Conservation (phyloP, 345 rosid species). For the Eutrema yunnanense region DNA sequence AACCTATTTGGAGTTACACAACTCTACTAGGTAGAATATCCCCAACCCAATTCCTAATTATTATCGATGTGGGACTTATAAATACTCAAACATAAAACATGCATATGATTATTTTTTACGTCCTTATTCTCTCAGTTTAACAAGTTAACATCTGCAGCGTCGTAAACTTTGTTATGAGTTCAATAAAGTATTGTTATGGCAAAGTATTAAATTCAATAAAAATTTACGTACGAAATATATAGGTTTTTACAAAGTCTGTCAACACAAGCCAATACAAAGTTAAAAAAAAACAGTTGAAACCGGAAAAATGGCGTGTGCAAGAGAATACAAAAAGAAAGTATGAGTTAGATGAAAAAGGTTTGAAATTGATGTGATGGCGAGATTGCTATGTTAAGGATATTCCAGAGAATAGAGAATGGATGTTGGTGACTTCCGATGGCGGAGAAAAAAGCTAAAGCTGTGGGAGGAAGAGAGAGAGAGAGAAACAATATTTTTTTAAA, state of each 20-base stretch:
- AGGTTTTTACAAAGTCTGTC: neutral
- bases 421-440: slow-evolving; percentile 18
- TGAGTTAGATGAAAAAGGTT: neutral
- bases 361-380: neutral
- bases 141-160: no score
- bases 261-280: neutral
- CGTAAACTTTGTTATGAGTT: no score
- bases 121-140: no score
- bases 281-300: neutral
- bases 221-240: no score
- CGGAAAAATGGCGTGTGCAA: neutral
- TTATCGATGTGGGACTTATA: no score
- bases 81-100: no score
- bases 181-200: no score
- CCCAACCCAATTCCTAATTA: no score
- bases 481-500: neutral
- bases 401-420: slow-evolving; percentile 17
- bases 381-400: slow-evolving; percentile 25
- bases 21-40: no score
- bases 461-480: slow-evolving; percentile 20
- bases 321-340: neutral
- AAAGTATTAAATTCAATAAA: no score
- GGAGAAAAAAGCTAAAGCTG: slow-evolving; percentile 22
- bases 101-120: no score
- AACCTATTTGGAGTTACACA: no score